Percentiles rank a stretch among this genome's conserved stretches.
These are phyloP conservation scores for Simmondsia chinensis DNA, from an alignment of 148 eudicot species.

Conservation along the genomic window DNA sequence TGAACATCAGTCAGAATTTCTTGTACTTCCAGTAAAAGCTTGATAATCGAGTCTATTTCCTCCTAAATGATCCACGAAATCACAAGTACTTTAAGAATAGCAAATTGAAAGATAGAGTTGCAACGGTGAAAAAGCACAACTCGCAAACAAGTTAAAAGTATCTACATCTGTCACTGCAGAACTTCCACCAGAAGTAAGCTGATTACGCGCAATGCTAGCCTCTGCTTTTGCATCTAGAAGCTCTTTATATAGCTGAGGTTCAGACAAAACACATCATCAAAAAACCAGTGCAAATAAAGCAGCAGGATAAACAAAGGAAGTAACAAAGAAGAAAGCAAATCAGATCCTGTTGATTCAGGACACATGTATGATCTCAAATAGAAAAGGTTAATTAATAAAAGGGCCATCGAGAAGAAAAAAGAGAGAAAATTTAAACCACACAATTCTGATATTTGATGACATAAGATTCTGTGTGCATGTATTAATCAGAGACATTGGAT, in stretches of 20 bases:
- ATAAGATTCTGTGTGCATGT: too few relatives aligned
- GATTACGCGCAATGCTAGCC: constrained; percentile 39
- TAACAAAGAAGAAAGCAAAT: background rate
- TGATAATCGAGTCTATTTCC: constrained; percentile 25
- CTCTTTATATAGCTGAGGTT: constrained; percentile 44
- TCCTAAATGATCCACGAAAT: constrained; percentile 31
- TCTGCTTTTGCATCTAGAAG: constrained; percentile 54
- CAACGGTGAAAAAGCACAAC: too few relatives aligned
- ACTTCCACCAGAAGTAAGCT: constrained; percentile 25
- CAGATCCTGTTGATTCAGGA: too few relatives aligned
- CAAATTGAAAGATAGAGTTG: too few relatives aligned
- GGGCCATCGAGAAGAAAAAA: too few relatives aligned
- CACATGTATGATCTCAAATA: too few relatives aligned
- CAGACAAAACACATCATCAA: background rate
- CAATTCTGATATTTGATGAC: too few relatives aligned
- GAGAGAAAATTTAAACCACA: too few relatives aligned
- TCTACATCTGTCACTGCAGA: constrained; percentile 24
- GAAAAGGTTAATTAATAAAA: too few relatives aligned
- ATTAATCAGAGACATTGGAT: too few relatives aligned
- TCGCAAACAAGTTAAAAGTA: constrained; percentile 2
- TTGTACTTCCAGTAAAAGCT: constrained; percentile 47
- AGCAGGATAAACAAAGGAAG: background rate
- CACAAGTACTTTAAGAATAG: too few relatives aligned
- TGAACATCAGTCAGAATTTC: constrained; percentile 51
- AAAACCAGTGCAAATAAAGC: too few relatives aligned